Evolutionary conservation across 2,329 filamentous ascomycete species (phyloP).

Genomic region (Phyllachora maydis): DNA sequence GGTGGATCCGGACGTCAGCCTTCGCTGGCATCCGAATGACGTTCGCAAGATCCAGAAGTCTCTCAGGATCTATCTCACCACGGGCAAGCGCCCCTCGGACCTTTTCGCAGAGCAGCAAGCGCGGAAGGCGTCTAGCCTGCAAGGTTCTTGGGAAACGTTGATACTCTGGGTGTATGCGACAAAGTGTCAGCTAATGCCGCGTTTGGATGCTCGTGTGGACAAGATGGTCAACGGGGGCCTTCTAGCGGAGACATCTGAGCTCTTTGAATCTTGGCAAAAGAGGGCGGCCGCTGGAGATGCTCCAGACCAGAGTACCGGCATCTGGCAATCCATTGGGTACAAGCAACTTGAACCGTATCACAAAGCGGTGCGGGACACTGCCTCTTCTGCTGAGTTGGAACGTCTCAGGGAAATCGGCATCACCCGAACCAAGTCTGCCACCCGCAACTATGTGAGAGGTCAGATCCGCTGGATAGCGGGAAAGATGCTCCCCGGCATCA

Average conservation of each 20-base stretch:
- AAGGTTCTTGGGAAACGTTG: slow-evolving; percentile 30
- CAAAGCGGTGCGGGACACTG: slow-evolving; percentile 14
- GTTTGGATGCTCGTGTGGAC: slow-evolving; percentile 61
- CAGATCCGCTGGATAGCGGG: slow-evolving; percentile 76
- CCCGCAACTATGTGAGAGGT: slow-evolving; percentile 67
- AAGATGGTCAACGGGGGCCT: slow-evolving; percentile 51
- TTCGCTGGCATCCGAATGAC: slow-evolving; percentile 87
- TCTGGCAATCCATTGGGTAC: slow-evolving; percentile 94
- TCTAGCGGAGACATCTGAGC: slow-evolving; percentile 23
- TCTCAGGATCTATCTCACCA: slow-evolving; percentile 73
- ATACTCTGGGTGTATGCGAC: slow-evolving; percentile 79
- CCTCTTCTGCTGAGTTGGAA: slow-evolving; percentile 20
- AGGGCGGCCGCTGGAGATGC: slow-evolving; percentile 20
- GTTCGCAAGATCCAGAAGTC: slow-evolving; percentile 75
- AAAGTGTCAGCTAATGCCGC: slow-evolving; percentile 40
- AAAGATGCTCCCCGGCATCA: slow-evolving; percentile 55
- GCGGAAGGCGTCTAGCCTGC: slow-evolving; percentile 7
- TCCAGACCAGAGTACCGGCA: slow-evolving; percentile 59
- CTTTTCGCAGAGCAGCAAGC: slow-evolving; percentile 61
- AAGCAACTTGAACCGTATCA: slow-evolving; percentile 73
- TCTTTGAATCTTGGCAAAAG: slow-evolving; percentile 18
- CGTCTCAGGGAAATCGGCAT: slow-evolving; percentile 37
- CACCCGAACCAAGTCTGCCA: slow-evolving; percentile 62
- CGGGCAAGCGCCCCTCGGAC: slow-evolving; percentile 63
- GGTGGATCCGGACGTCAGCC: slow-evolving; percentile 78